Evolutionary conservation across 2,329 filamentous ascomycete genomes (phyloP), one percentile per base, ranked within the genome.

Genomic region (Xylaria multiplex): DNA sequence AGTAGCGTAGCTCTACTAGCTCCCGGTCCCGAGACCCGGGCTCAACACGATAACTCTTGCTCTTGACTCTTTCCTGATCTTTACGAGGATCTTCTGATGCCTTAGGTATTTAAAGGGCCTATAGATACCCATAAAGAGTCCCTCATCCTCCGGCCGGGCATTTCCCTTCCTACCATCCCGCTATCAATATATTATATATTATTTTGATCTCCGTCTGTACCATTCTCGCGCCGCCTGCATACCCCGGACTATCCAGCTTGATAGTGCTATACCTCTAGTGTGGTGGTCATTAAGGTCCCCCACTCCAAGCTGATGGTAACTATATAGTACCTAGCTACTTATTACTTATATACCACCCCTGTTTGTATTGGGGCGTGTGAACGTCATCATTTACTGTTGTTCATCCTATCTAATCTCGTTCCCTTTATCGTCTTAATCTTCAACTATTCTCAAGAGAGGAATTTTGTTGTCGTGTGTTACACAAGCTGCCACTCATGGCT

Each of bases 401-500:
- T 53, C 11, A 30, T 43, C 45, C n/a, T 46, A 30, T 27, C 37
- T n/a, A n/a, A 35, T 35, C 24, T n/a, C 19, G 9, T 42, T 14
- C 19, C 7, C 43, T 40, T 30, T 9, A 22, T 53, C 37, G 32
- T 19, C 35, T 35, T 40, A 27, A 24, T 16, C 37, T 9, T 3
- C 24, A 4, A 16, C 35, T 37, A 19, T 49, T 19, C 19, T 9
- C 14, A 14, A 49, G 14, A 16, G 46, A n/a, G 19, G 32, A 14
- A 4, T 2, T 45, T 45, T 2, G 16, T 16, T 8, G 16, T 45
- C 22, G 16, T 13, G 40, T 14, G 42, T 60, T 49, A 16, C 6
- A n/a, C 27, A 24, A 27, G 30, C 52, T 40, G 40, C 52, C 45
- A 13, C 46, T 45, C 70, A 97, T 97, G 93, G 83, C 90, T 67